Evolutionary conservation across 768 basidiomycete genomes (phyloP).

Genomic region (Tricholomella constricta): DNA sequence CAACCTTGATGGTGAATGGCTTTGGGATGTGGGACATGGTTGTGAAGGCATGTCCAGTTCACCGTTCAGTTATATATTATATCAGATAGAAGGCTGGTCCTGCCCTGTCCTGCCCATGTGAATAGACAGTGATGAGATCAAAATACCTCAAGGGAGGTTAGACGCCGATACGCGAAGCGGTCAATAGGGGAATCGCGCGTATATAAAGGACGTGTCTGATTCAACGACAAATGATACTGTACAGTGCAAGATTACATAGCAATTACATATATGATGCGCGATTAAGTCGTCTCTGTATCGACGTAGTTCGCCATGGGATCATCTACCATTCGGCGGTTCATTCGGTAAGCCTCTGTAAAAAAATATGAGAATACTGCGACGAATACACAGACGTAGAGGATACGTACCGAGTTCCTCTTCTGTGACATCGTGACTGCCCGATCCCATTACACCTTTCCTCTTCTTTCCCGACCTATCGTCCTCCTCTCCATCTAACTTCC

Average conservation of each 20-base stretch:
- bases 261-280: not conserved
- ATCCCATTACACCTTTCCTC: constrained; percentile 48
- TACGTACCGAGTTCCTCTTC: constrained; percentile 79
- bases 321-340: constrained; percentile 71
- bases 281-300: constrained; percentile 46
- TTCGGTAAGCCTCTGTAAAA: constrained; percentile 87
- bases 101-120: too few species aligned
- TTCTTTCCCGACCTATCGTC: constrained; percentile 63
- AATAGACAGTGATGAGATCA: too few species aligned
- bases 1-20: constrained; percentile 44
- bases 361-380: constrained; percentile 14
- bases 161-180: too few species aligned
- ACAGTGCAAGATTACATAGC: constrained; percentile 4
- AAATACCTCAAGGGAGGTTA: too few species aligned
- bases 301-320: constrained; percentile 96
- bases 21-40: not conserved
- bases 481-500: constrained; percentile 64
- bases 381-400: constrained; percentile 25
- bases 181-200: too few species aligned
- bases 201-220: too few species aligned
- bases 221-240: too few species aligned
- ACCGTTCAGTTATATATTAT: too few species aligned
- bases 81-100: too few species aligned
- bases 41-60: too few species aligned
- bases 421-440: constrained; percentile 76